These are phyloP conservation scores for Aspergillus awamori DNA, from an alignment of 2,329 filamentous ascomycete genomes.

Conservation along the genomic window DNA sequence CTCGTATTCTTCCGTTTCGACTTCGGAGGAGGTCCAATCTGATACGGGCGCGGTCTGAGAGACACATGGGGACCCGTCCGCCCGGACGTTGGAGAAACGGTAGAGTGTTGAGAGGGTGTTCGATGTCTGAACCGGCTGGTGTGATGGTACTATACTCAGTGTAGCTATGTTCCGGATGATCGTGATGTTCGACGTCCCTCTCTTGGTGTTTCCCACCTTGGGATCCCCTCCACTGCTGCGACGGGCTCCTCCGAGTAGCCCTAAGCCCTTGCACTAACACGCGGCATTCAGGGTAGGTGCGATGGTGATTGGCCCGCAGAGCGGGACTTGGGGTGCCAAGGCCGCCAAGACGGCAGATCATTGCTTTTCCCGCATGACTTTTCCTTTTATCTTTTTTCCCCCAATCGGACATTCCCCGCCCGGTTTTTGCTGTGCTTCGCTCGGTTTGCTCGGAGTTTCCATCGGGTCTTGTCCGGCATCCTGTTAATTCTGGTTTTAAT, in stretches of 20 bases:
- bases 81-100: background rate
- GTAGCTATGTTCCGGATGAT: background rate
- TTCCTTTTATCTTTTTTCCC: background rate
- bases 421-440: background rate
- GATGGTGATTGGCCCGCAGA: background rate
- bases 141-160: background rate
- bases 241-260: background rate
- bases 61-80: background rate
- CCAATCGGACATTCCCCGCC: background rate
- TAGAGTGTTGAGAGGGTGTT: background rate
- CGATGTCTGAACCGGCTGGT: background rate
- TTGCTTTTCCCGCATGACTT: background rate
- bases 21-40: background rate
- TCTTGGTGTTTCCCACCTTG: background rate
- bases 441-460: background rate
- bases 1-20: background rate
- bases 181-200: background rate
- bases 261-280: background rate
- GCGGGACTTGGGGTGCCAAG: background rate
- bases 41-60: background rate
- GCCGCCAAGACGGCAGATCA: conserved; percentile 1
- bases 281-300: background rate
- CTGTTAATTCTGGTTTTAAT: background rate
- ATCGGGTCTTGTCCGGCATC: background rate
- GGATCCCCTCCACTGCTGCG: background rate